Evolutionary conservation across 2,329 filamentous ascomycete species (phyloP), one percentile per base, ranked within the genome.

Genomic region (Aspergillus sp.): DNA sequence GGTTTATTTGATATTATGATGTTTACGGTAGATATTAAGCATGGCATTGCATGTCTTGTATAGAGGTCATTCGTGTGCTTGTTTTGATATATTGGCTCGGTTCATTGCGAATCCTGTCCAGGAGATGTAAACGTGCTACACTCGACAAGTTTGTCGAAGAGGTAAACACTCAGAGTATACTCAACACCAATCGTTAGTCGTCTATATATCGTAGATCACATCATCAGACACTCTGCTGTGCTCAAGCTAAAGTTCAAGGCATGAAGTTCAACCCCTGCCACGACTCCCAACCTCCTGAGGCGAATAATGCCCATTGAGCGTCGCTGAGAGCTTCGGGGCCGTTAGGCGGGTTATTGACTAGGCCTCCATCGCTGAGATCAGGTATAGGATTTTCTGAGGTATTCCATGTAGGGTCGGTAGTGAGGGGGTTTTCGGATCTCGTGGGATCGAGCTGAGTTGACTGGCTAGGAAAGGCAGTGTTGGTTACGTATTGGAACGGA

Each of bases 301-400:
- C 56, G 38, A 75, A 56, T 1, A 76, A 67, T 75, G 69, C 3
- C 73, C 76, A 78, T 41, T 77, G 74, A 3, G 69, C 68, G 17
- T 75, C 74, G 25, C 61, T 72, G 7, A 75, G 64, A 13, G 66
- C 58, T 30, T 71, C 71, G 51, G 75, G 60, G 15, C 66, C 66
- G 1, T 64, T 48, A 27, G 60, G 50, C 11, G 63, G 62, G 23
- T 69, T 65, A 38, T 70, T 36, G 11, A 36, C 66, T 17, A 63
- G 47, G 52, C 64, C 64, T 15, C 49, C 63, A 13, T 60, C 19
- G 17, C 60, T 62, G 1, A 64, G 55, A 30, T 49, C 60, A n/a
- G 65, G 61, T 3, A 63, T 56, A 2, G 58, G 39, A 2, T 62
- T 42, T 2, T 63, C 53, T 10, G 57, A 27, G 3, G 64, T 44